Conservation (phyloP, 176 grass and related monocot species). For the Oryza meyeriana region DNA sequence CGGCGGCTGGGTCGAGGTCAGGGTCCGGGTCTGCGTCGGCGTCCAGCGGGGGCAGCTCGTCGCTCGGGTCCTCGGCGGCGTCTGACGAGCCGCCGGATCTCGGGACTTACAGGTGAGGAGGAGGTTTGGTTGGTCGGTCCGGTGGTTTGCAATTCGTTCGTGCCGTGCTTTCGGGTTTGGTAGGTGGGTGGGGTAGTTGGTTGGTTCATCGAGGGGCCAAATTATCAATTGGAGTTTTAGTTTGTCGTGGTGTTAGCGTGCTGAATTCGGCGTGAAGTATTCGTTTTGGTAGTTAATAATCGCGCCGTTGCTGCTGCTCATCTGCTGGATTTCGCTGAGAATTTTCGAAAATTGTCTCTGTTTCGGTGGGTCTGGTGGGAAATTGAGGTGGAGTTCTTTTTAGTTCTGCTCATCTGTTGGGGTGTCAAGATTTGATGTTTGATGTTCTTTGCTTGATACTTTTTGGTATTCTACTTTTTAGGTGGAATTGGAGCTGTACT, state of each 20-base stretch:
- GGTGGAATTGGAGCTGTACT: not conserved
- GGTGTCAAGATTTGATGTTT: conserved; percentile 9
- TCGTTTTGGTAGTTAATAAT: not conserved
- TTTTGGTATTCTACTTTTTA: not conserved
- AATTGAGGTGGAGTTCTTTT: not conserved
- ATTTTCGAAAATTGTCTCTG: not conserved
- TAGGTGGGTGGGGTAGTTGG: not conserved
- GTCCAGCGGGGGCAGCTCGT: conserved; percentile 43
- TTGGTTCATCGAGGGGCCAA: conserved; percentile 11
- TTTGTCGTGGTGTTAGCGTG: conserved; percentile 1
- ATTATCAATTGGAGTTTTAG: conserved; percentile 6
- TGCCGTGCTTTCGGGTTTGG: not conserved
- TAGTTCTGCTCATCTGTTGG: not conserved
- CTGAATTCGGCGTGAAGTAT: conserved; percentile 27
- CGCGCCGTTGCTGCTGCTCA: not conserved
- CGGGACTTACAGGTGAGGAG: conserved; percentile 46
- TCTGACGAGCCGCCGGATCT: conserved; percentile 69
- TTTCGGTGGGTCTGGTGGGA: not conserved
- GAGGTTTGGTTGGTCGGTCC: not conserved
- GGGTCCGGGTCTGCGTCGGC: conserved; percentile 18
- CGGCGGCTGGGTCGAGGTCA: not conserved
- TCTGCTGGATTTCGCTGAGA: not conserved
- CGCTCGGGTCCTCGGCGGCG: conserved; percentile 55
- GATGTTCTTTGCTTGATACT: not conserved
- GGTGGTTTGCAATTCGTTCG: conserved; percentile 4